These are phyloP conservation scores for Novymonas esmeraldas DNA, from an alignment of 208 protist genomes.

Conservation along the genomic window DNA sequence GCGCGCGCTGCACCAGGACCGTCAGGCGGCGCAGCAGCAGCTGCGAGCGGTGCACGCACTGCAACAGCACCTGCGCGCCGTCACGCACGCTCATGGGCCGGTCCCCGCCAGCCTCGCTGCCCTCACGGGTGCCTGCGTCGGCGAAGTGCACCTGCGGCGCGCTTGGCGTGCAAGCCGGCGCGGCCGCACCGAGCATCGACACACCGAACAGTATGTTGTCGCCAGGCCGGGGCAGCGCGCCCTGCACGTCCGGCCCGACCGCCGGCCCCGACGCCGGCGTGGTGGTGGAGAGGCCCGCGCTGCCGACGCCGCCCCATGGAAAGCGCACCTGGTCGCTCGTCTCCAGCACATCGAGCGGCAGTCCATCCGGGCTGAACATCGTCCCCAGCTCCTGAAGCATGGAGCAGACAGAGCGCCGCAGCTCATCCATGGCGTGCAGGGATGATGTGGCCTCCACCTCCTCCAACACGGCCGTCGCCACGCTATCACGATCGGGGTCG, in stretches of 20 bases:
- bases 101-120: neutral
- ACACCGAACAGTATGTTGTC: neutral
- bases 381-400: constrained; percentile 29
- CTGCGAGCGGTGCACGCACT: constrained; percentile 28
- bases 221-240: neutral
- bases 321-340: constrained; percentile 10
- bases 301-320: neutral
- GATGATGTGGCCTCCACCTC: constrained; percentile 8
- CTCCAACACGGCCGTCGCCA: constrained; percentile 1
- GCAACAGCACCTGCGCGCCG: constrained; percentile 38
- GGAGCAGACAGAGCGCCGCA: constrained; percentile 32
- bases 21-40: constrained; percentile 31
- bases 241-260: neutral
- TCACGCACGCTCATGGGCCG: constrained; percentile 24
- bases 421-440: constrained; percentile 28
- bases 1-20: constrained; percentile 28
- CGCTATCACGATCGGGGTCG: constrained; percentile 14
- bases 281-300: neutral
- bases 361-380: constrained; percentile 24
- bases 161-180: neutral
- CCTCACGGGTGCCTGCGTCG: neutral
- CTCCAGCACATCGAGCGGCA: constrained; percentile 22
- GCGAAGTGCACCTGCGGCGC: constrained; percentile 3
- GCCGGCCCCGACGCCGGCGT: neutral
- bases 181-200: neutral